Conservation (phyloP, 352 stramenopile genomes). For the Globisporangium solare region DNA sequence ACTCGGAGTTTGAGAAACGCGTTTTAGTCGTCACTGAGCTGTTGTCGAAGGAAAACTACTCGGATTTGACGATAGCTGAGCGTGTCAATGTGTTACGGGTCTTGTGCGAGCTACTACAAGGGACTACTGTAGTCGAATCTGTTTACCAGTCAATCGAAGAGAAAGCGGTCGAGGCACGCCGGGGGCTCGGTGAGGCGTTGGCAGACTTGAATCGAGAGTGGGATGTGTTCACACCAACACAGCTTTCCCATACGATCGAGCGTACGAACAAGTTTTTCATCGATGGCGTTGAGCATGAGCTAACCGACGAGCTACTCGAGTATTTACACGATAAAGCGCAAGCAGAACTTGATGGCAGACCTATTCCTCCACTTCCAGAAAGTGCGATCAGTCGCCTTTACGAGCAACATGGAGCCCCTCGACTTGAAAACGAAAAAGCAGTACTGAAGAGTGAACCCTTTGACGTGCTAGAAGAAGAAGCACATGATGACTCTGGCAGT, state of each 20-base stretch:
- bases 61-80: constrained; percentile 41
- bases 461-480: constrained; percentile 18
- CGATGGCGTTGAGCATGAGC: constrained; percentile 59
- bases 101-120: constrained; percentile 64
- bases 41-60: constrained; percentile 69
- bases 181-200: constrained; percentile 43
- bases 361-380: constrained; percentile 40
- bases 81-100: constrained; percentile 54
- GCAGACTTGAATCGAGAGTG: constrained; percentile 62
- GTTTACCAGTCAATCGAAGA: constrained; percentile 63
- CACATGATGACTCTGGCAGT: constrained; percentile 28
- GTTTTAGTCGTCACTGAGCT: constrained; percentile 52
- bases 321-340: constrained; percentile 63
- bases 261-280: constrained; percentile 67
- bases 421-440: not conserved
- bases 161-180: constrained; percentile 51
- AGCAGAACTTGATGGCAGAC: constrained; percentile 49
- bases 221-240: constrained; percentile 43
- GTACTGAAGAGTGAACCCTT: constrained; percentile 7
- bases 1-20: constrained; percentile 64
- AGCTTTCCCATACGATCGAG: constrained; percentile 42
- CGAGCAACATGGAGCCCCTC: constrained; percentile 10
- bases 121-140: constrained; percentile 44
- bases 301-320: constrained; percentile 64
- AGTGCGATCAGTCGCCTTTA: constrained; percentile 27